Evolutionary conservation across 495 filamentous ascomycete species (phyloP), one percentile per base, ranked within the genome.

Genomic region (Podospora anserina): DNA sequence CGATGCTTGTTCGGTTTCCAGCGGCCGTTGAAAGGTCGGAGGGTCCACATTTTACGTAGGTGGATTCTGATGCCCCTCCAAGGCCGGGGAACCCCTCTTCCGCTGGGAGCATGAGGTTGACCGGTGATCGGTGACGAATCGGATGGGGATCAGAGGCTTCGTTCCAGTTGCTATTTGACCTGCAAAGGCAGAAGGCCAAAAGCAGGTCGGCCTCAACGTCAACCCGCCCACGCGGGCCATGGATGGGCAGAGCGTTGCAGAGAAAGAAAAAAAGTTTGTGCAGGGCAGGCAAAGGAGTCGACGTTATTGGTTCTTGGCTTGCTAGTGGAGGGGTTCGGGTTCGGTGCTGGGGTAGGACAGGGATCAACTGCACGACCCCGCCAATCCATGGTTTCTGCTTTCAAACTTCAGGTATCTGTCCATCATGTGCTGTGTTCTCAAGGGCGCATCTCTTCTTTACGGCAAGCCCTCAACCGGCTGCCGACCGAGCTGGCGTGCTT

Each of bases 401-500:
- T 16, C 39, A 49, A 49, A 49, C 39, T 49, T 49, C 39, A 49
- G 39, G 39, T 13, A n/a, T 20, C 23, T 58, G 20, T 58, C 23
- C 56, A 20, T 58, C 56, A 58, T 58, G 19, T 27, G 56, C 56
- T 58, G 5, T 58, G 56, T 58, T 58, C 56, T 58, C 56, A 27
- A 58, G n/a, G 56, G 23, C 56, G 19, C 23, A n/a, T 20, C 6
- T 58, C n/a, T 58, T 49, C 5, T 13, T 49, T 13, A 49, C 39
- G 39, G 39, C 39, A 16, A 49, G 30, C 39, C 39, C 39, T 49
- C 39, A 49, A 18, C 39, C 39, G 39, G 39, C 7, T 49, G 5
- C 15, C 39, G 39, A 11, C 13, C 39, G 1, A 2, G 39, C 13
- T 49, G 39, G 39, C 39, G 39, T 49, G 39, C 39, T 49, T 13